phyloP scores from a whole-genome alignment of 2,329 filamentous ascomycete species.

The Penicillium sp. region DNA sequence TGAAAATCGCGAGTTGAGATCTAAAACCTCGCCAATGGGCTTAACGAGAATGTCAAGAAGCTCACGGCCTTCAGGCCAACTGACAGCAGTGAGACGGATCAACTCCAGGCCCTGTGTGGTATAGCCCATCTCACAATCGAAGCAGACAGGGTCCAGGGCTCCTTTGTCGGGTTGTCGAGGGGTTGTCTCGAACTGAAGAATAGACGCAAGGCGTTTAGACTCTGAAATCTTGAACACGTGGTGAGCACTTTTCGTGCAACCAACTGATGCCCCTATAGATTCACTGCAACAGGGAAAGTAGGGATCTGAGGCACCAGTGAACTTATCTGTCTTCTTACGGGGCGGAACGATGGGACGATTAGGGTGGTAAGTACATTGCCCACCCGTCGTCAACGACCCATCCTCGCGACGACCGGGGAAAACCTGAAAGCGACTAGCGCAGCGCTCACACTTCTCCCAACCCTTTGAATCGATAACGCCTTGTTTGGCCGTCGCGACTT shows the following conservation, averaged over 20 bases:
- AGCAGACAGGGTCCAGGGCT: slow-evolving; percentile 63
- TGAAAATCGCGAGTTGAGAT: slow-evolving; percentile 90
- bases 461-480: slow-evolving; percentile 70
- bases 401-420: slow-evolving; percentile 80
- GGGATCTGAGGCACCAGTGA: slow-evolving; percentile 61
- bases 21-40: slow-evolving; percentile 80
- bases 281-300: slow-evolving; percentile 80
- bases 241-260: slow-evolving; percentile 70
- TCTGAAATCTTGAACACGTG: slow-evolving; percentile 90
- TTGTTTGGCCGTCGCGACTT: slow-evolving; percentile 67
- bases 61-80: slow-evolving; percentile 77
- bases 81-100: slow-evolving; percentile 83
- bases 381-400: slow-evolving; percentile 76
- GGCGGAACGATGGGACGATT: slow-evolving; percentile 67
- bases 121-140: slow-evolving; percentile 98
- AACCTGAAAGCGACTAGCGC: slow-evolving; percentile 82
- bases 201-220: slow-evolving; percentile 71
- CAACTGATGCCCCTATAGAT: slow-evolving; percentile 69
- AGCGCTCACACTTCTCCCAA: slow-evolving; percentile 89
- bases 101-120: slow-evolving; percentile 87
- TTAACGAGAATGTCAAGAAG: slow-evolving; percentile 84
- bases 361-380: slow-evolving; percentile 79
- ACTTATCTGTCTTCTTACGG: slow-evolving; percentile 58
- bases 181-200: slow-evolving; percentile 80
- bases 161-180: slow-evolving; percentile 52